Base-by-base conservation (phyloP, 177 flowering plant species). In the Telopea speciosissima region DNA sequence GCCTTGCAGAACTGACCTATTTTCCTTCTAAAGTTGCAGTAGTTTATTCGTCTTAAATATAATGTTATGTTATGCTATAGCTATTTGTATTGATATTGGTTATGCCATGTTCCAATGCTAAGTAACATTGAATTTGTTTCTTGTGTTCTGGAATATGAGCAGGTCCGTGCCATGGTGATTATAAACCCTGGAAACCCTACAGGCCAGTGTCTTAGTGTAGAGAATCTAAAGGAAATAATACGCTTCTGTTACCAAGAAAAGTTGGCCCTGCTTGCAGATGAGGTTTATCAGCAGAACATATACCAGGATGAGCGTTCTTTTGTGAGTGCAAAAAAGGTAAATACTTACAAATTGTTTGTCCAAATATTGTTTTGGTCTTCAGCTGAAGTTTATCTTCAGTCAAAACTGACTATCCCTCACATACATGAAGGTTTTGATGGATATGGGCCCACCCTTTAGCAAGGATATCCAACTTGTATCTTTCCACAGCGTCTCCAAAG, bases 141-240 rank as follows among this genome's bases (percentile, higher is more conserved):
- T 66, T 42, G 28, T 73, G 22, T 28, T 11, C 28, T 72, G 65
- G 67, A 59, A 71, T 71, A 21, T 80, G 71, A 72, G 73, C 86
- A 95, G 99, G 91, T 90, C 62, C 86, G 91, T 79, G 99, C 97
- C 63, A 91, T 95, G 99, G 99, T 92, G 71, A 95, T 95, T 70
- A 95, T 95, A 78, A 95, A 95, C 82, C 99, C 99, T 60, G 99
- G 99, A 56, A 95, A 95, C 73, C 99, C 99, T 2, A 95, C 99
- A 36, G 99, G 99, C 42, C 99, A 95, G 78, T 92, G 97, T 76
- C 89, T 95, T 49, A 92, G 99, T 79, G 88, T 68, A 81, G 87
- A 91, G 33, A 92, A 92, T 83, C 72, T 95, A 54, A 81, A 81
- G 79, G 97, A 91, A 75, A 75, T 95, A 64, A 19, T 95, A 72